Evolutionary conservation across 352 stramenopile genomes (phyloP), one percentile per base, ranked within the genome.

Genomic region (Phytopythium kandeliae): DNA sequence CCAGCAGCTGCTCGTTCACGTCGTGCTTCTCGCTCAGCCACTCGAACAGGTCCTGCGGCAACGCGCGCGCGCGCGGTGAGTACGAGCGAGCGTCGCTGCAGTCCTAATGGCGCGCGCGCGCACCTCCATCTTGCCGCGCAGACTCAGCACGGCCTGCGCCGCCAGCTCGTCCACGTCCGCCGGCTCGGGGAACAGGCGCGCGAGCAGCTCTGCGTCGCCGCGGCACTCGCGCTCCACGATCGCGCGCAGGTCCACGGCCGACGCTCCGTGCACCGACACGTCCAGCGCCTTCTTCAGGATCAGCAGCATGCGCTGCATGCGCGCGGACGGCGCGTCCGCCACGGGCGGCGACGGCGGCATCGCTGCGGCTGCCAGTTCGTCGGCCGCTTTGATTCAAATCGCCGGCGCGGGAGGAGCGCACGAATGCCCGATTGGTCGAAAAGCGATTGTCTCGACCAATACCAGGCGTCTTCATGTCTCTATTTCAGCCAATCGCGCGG

Each of bases 221-320:
- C 56, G 51, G 50, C 72, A 86, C 33, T 78, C 71, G 28, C 54
- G 65, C 59, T 86, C 71, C 28, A 86, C 65, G 52, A 66, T 73
- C 49, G 58, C 62, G 16, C 65, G 67, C n/a, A 88, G 45, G 38
- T 78, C 63, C 28, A 75, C 65, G 25, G 67, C 49, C 19, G 70
- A 78, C 13, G 74, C 74, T 22, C 54, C 50, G 40, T 78, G 72
- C 22, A 86, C 64, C 21, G 74, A 80, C 24, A 83, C 69, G 38
- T 86, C 70, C 42, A 88, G 62, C 41, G 77, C 77, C 59, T 86
- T 88, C 60, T 80, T 69, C 0, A 86, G 63, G 31, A 78, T 83
- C 55, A 79, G 43, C 50, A 71, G 62, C 77, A 86, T 79, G 52
- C 77, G 71, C 54, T 72, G 65, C 64, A 74, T 74, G 22, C 72